These are phyloP conservation scores for Yarrowia bubula DNA, from an alignment of 805 yeast genomes.

Conservation along the genomic window DNA sequence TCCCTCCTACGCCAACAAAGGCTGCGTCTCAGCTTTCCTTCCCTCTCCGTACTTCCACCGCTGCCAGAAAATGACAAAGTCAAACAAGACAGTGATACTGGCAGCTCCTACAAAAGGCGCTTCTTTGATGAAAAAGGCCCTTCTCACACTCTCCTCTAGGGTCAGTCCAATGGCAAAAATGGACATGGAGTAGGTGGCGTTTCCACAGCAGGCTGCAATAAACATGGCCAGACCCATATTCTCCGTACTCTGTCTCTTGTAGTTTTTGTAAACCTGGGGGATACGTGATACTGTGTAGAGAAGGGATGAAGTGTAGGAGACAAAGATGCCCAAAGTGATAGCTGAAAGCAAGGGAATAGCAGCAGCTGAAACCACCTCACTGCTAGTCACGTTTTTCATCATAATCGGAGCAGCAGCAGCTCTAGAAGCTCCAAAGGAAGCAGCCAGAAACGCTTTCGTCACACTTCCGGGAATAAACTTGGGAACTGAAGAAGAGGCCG, in stretches of 20 bases:
- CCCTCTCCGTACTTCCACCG: constrained; percentile 31
- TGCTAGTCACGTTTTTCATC: background rate
- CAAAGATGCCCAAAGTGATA: constrained; percentile 43
- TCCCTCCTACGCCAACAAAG: constrained; percentile 2
- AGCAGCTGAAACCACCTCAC: background rate
- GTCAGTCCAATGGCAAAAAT: constrained; percentile 59
- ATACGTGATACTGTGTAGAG: constrained; percentile 75
- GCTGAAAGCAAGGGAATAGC: background rate
- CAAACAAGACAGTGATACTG: constrained; percentile 80
- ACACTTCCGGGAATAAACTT: constrained; percentile 17
- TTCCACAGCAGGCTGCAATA: constrained; percentile 74
- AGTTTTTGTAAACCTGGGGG: constrained; percentile 82
- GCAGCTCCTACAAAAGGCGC: constrained; percentile 82
- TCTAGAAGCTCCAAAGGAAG: constrained; percentile 15
- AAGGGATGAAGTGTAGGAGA: constrained; percentile 78
- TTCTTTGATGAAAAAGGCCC: constrained; percentile 60
- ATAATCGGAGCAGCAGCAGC: constrained; percentile 23
- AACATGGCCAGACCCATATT: constrained; percentile 82
- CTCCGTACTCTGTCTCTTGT: constrained; percentile 72
- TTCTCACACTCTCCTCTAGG: constrained; percentile 44
- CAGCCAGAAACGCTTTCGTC: constrained; percentile 23
- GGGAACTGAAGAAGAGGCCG: background rate
- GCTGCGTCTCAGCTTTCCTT: constrained; percentile 6
- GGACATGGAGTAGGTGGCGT: constrained; percentile 70
- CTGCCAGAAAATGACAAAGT: constrained; percentile 48